These are phyloP conservation scores for Ceratobasidium theobromae DNA, from an alignment of 1,284 basidiomycete species.

Conservation along the genomic window DNA sequence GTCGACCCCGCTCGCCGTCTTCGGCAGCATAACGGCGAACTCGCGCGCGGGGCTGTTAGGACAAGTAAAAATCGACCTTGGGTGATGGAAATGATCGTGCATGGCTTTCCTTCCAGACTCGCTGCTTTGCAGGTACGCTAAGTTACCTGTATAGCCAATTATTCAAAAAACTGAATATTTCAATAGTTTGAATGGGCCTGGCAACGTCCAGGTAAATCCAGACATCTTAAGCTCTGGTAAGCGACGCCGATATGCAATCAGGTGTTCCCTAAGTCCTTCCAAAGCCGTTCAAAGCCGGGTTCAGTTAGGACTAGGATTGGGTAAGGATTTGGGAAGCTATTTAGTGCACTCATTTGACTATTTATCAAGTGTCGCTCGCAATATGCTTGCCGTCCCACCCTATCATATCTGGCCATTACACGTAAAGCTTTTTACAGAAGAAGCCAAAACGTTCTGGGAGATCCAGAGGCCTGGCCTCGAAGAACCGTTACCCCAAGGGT, in stretches of 20 bases:
- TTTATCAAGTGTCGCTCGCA: constrained; percentile 40
- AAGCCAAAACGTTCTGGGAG: constrained; percentile 43
- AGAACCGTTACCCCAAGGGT: constrained; percentile 52
- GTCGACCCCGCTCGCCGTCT: constrained; percentile 57
- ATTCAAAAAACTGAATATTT: neutral
- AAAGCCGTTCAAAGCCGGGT: constrained; percentile 15
- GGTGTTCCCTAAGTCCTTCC: constrained; percentile 32
- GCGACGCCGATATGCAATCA: neutral
- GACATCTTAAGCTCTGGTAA: constrained; percentile 51
- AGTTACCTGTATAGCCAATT: neutral
- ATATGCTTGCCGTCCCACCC: constrained; percentile 33
- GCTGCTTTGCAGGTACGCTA: constrained; percentile 64
- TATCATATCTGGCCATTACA: constrained; percentile 37
- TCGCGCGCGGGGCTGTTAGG: constrained; percentile 73
- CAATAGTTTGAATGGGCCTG: constrained; percentile 64
- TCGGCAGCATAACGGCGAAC: constrained; percentile 83
- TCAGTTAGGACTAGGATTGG: constrained; percentile 33
- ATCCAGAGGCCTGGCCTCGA: constrained; percentile 38
- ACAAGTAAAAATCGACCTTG: constrained; percentile 75
- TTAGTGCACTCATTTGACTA: neutral
- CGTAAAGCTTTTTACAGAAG: constrained; percentile 35
- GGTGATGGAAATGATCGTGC: constrained; percentile 87
- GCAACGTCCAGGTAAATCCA: constrained; percentile 68
- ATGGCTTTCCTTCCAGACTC: constrained; percentile 84
- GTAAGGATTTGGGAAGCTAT: neutral